Conservation (phyloP, 208 protist species). For the Trypanosoma lewisi region DNA sequence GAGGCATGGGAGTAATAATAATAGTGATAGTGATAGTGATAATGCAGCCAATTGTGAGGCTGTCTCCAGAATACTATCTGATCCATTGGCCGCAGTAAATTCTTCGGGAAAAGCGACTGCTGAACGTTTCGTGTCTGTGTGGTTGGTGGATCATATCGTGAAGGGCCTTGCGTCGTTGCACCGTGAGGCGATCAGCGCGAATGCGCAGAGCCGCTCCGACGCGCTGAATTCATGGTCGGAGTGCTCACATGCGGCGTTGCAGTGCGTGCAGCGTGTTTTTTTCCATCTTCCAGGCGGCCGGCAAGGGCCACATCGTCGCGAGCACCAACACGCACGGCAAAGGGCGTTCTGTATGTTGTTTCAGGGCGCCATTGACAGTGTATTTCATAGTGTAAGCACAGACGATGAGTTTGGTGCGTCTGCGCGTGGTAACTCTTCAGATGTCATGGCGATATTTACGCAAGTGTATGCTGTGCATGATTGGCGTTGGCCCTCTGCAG, state of each 20-base stretch:
- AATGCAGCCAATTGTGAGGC: background rate
- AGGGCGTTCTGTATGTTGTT: constrained; percentile 21
- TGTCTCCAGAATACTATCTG: background rate
- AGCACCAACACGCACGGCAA: constrained; percentile 12
- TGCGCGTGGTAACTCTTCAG: background rate
- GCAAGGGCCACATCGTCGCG: background rate
- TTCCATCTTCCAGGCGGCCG: constrained; percentile 6
- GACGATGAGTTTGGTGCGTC: background rate
- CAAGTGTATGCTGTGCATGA: constrained; percentile 33
- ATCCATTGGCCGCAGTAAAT: background rate
- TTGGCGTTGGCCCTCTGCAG: constrained; percentile 41
- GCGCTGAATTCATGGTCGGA: constrained; percentile 8
- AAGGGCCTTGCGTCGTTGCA: background rate
- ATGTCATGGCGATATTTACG: constrained; percentile 13
- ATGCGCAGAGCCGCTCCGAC: background rate
- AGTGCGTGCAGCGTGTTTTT: constrained; percentile 18
- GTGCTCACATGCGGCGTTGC: constrained; percentile 10
- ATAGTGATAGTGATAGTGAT: background rate
- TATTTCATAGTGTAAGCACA: background rate
- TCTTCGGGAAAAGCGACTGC: background rate
- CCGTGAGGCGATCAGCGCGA: background rate
- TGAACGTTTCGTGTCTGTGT: constrained; percentile 5
- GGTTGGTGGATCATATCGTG: constrained; percentile 17
- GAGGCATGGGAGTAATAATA: too few relatives aligned
- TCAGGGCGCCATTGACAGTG: constrained; percentile 14